phyloP scores from a whole-genome alignment of 805 yeast species.

The Metschnikowia aberdeeniae region DNA sequence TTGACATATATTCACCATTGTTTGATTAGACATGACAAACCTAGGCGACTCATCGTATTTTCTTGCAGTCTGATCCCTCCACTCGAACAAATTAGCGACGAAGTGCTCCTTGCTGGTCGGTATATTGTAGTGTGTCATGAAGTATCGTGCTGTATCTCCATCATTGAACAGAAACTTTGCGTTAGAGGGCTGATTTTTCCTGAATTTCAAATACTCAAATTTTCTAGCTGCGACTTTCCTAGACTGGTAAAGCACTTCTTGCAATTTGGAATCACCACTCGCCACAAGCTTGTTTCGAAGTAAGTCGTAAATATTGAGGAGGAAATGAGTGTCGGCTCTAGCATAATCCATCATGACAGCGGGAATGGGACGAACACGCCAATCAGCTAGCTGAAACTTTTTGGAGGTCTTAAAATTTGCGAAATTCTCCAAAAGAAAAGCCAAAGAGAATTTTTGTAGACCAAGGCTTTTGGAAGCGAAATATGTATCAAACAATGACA shows the following conservation, averaged over 20 bases:
- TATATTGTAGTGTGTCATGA: constrained; percentile 64
- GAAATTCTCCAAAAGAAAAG: constrained; percentile 73
- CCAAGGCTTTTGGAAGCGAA: constrained; percentile 83
- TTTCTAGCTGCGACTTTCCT: constrained; percentile 75
- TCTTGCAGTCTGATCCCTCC: constrained; percentile 83
- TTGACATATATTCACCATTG: constrained; percentile 58
- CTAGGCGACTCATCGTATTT: constrained; percentile 78
- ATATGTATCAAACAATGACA: constrained; percentile 86
- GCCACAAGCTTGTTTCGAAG: constrained; percentile 58
- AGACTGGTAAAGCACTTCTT: constrained; percentile 67
- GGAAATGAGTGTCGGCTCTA: constrained; percentile 90
- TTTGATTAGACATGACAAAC: constrained; percentile 78
- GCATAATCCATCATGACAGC: constrained; percentile 80
- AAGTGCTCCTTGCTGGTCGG: constrained; percentile 50
- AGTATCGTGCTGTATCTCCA: constrained; percentile 42
- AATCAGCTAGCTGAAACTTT: constrained; percentile 93
- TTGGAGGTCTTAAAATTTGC: constrained; percentile 87
- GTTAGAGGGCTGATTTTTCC: constrained; percentile 30
- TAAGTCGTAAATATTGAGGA: constrained; percentile 74
- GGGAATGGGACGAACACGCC: constrained; percentile 87
- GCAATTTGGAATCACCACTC: constrained; percentile 38
- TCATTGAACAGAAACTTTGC: constrained; percentile 43
- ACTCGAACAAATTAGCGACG: constrained; percentile 59
- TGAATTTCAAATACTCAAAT: constrained; percentile 74
- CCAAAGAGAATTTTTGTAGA: constrained; percentile 77